These are phyloP conservation scores for Akanthomyces muscarius DNA, from an alignment of 2,329 filamentous ascomycete species.

Conservation along the genomic window DNA sequence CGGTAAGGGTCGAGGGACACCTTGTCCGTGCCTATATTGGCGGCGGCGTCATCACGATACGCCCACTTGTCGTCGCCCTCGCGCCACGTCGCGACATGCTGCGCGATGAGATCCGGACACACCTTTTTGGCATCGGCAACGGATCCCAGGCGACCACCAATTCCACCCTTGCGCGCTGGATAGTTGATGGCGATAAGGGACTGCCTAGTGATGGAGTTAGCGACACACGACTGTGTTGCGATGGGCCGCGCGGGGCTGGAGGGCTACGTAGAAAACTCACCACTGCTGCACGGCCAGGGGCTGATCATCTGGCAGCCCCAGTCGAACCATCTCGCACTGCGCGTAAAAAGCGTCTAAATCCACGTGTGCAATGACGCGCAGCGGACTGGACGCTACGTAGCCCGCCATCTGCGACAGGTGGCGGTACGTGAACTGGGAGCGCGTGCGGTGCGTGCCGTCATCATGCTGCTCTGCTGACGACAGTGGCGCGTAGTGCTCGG, in stretches of 20 bases:
- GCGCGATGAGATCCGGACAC: slow-evolving; percentile 77
- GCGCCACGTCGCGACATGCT: slow-evolving; percentile 93
- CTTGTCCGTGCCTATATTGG: slow-evolving; percentile 82
- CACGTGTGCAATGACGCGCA: slow-evolving; percentile 85
- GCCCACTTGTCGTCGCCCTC: slow-evolving; percentile 90
- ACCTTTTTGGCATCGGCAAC: slow-evolving; percentile 78
- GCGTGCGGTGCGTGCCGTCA: slow-evolving; percentile 25
- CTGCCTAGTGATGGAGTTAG: not conserved
- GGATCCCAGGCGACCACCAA: slow-evolving; percentile 69
- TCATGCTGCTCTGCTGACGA: slow-evolving; percentile 27
- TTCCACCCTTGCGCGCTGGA: slow-evolving; percentile 74
- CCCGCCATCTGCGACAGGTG: slow-evolving; percentile 73
- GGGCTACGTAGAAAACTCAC: slow-evolving; percentile 38
- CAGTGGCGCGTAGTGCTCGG: slow-evolving; percentile 1
- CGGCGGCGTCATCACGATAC: slow-evolving; percentile 76
- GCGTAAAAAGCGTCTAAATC: slow-evolving; percentile 98
- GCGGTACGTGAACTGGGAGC: slow-evolving; percentile 79
- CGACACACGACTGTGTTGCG: not conserved
- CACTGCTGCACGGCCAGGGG: slow-evolving; percentile 94
- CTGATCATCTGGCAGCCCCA: slow-evolving; percentile 67
- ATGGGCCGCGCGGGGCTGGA: not conserved
- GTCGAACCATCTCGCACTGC: slow-evolving; percentile 89
- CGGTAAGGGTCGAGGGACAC: slow-evolving; percentile 93
- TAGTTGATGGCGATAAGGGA: slow-evolving; percentile 90
- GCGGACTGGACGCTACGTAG: slow-evolving; percentile 66